These are phyloP conservation scores for Closterium sp. DNA, from an alignment of 139 green algal genomes.

Conservation along the genomic window DNA sequence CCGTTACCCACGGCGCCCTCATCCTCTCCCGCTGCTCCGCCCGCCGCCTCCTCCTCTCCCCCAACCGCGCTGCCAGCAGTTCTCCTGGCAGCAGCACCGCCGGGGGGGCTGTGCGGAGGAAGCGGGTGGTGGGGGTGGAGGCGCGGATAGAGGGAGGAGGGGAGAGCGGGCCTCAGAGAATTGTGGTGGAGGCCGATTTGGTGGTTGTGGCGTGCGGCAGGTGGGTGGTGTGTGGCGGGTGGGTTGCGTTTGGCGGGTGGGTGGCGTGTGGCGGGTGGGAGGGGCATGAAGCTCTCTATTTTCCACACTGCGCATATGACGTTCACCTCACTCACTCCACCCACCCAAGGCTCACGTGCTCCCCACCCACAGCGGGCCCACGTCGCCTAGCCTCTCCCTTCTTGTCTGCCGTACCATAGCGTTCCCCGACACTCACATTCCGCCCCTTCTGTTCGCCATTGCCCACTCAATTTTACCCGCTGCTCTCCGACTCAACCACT, in stretches of 20 bases:
- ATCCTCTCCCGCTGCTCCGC: conserved; percentile 59
- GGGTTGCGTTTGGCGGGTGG: not conserved
- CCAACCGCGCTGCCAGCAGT: not conserved
- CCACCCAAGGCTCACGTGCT: no score
- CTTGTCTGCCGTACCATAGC: no score
- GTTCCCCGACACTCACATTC: no score
- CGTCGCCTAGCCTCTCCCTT: no score
- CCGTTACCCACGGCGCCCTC: conserved; percentile 53
- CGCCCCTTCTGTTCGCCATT: no score
- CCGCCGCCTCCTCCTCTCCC: conserved; percentile 41
- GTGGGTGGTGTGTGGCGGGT: not conserved
- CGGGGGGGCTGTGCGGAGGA: not conserved
- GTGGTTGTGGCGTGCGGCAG: conserved; percentile 34
- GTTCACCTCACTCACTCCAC: no score
- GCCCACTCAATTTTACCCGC: no score
- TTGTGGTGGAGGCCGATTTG: conserved; percentile 37
- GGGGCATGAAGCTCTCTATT: no score
- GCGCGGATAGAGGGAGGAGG: conserved; percentile 3
- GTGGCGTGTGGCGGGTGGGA: no score
- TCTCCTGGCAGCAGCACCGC: not conserved
- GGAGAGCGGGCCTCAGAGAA: not conserved
- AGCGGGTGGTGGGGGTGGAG: not conserved
- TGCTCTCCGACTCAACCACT: no score
- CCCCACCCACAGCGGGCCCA: no score
- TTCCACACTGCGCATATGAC: no score